Evolutionary conservation across 139 green algal species (phyloP).

Genomic region (Chlorella sp.): DNA sequence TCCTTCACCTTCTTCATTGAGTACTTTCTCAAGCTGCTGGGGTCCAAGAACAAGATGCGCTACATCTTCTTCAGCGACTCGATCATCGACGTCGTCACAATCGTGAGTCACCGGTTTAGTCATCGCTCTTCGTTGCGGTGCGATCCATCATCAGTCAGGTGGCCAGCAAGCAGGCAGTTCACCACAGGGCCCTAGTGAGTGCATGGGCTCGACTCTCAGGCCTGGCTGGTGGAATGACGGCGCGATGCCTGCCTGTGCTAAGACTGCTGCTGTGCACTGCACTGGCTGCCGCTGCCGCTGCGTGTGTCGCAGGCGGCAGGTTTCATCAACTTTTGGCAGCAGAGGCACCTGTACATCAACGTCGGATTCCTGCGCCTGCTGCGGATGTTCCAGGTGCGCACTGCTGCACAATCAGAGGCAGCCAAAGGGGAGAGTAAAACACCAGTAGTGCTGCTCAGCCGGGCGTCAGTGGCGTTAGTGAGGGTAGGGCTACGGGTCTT

Average conservation of each 20-base stretch:
- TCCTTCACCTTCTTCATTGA: slow-evolving; percentile 17
- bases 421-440: not conserved
- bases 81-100: slow-evolving; percentile 13
- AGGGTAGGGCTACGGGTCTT: too few relatives aligned
- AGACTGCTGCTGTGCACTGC: not conserved
- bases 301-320: too few relatives aligned
- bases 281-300: not conserved
- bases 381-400: slow-evolving; percentile 6
- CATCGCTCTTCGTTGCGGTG: not conserved
- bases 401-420: not conserved
- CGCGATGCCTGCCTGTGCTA: too few relatives aligned
- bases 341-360: not conserved
- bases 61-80: slow-evolving; percentile 15
- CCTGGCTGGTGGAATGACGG: too few relatives aligned
- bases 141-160: too few relatives aligned
- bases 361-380: not conserved
- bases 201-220: too few relatives aligned
- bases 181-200: too few relatives aligned
- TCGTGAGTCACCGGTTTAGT: not conserved
- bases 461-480: too few relatives aligned
- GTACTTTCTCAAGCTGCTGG: slow-evolving; percentile 17
- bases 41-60: not conserved
- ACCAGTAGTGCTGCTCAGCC: too few relatives aligned
- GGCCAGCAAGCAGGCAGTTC: too few relatives aligned
- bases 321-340: too few relatives aligned